Evolutionary conservation across 2,329 filamentous ascomycete species (phyloP).

Genomic region (Metarhizium anisopliae): DNA sequence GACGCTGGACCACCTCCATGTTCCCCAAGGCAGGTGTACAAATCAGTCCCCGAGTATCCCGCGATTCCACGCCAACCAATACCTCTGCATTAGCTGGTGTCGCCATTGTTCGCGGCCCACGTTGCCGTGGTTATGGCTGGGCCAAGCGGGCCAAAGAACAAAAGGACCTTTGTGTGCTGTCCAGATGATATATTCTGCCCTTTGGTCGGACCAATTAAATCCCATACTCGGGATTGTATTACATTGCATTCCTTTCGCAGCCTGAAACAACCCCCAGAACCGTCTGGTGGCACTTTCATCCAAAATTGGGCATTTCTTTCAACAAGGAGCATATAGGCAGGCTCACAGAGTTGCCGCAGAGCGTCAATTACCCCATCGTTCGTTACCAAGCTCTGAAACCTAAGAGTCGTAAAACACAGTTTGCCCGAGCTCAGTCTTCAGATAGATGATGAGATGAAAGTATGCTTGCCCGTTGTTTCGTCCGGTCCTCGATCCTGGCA

Average conservation of each 20-base stretch:
- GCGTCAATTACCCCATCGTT: no score
- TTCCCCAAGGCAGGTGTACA: no score
- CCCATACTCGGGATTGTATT: neutral
- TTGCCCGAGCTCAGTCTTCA: neutral
- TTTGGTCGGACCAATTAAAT: neutral
- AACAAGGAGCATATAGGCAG: neutral
- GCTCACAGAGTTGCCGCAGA: no score
- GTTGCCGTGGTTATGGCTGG: neutral
- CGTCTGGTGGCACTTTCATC: neutral
- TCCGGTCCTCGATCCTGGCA: neutral
- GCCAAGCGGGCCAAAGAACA: neutral
- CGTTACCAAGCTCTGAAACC: no score
- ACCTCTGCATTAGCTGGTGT: neutral
- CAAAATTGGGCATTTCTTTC: neutral
- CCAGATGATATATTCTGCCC: neutral
- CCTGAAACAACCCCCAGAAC: neutral
- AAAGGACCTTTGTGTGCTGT: neutral
- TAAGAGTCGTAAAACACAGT: neutral
- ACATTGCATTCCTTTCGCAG: neutral
- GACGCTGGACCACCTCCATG: no score
- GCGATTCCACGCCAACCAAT: neutral
- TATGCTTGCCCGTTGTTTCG: neutral
- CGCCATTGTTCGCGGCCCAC: neutral
- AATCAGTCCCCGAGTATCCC: no score
- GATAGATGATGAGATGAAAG: neutral